Base-by-base conservation (phyloP, 1,284 basidiomycete genomes). In the Lentinula novae-zelandiae region DNA sequence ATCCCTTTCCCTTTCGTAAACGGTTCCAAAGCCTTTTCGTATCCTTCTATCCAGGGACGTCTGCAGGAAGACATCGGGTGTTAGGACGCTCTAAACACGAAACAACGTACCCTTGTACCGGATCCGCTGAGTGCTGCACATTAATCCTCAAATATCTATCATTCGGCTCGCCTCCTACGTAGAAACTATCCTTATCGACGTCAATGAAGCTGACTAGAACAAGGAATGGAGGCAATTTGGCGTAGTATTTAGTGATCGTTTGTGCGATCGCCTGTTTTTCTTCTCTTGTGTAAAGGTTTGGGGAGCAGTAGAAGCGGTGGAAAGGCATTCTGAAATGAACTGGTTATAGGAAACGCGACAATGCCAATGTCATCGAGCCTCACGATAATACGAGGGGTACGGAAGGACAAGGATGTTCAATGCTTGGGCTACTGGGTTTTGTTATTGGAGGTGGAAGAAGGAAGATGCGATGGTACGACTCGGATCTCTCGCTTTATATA, bases 171-270 rank as follows among this genome's bases (percentile, higher is more conserved):
- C 65, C 67, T 3, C 62, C 63, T 1, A 65, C 65, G 38, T 62
- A 64, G 44, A 58, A 63, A 46, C 62, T 58, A 13, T 49, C 62
- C 5, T 57, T 34, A 2, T 62, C 63, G 17, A 69, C 58, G 9
- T 68, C 62, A 38, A 69, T 64, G 60, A 69, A 67, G 57, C 63
- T 57, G 34, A 68, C 63, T 1, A 67, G 59, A 42, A 68, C 65
- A 55, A 64, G 66, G 62, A 68, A 68, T 15, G 48, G 40, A 2
- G 66, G 68, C 22, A 66, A 54, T 13, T n/a, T 34, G 6, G 39
- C 15, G 58, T 68, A 69, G 27, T 65, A 5, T 4, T 57, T 36
- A 1, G 65, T 68, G 36, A 67, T 65, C 0, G 67, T 63, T 44
- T 64, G 31, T 1, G 66, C 59, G 27, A 69, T 58, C 4, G 62